Conservation (phyloP, 768 basidiomycete genomes). For the Pleurotus tuber-regium region DNA sequence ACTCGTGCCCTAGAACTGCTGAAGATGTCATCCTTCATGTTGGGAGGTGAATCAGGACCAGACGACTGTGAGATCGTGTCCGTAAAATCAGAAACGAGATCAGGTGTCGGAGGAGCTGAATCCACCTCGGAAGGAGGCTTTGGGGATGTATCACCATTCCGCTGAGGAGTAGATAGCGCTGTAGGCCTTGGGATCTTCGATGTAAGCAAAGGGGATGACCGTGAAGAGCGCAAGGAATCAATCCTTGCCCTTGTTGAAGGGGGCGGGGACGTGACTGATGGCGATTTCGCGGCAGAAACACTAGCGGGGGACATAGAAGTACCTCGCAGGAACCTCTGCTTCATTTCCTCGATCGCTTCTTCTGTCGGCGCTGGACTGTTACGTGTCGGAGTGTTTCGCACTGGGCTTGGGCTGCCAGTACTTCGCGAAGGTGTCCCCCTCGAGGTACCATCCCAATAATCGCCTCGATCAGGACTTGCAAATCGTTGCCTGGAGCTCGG, state of each 20-base stretch:
- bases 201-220: neutral
- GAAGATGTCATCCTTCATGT: conserved; percentile 21
- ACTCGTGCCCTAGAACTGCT: conserved; percentile 17
- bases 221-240: neutral
- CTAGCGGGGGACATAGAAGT: conserved; percentile 25
- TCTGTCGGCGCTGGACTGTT: conserved; percentile 34
- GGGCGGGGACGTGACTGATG: conserved; percentile 9
- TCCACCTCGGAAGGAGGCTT: neutral
- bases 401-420: conserved; percentile 22
- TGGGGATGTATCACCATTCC: neutral
- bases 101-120: conserved; percentile 49
- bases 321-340: conserved; percentile 46
- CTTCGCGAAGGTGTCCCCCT: conserved; percentile 15
- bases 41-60: conserved; percentile 51
- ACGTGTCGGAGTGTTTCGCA: conserved; percentile 21
- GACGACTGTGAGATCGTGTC: conserved; percentile 54
- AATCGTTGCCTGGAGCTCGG: conserved; percentile 21
- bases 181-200: conserved; percentile 1
- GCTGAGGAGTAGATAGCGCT: conserved; percentile 11
- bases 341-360: conserved; percentile 64
- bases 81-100: conserved; percentile 58
- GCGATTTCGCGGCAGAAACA: conserved; percentile 18
- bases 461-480: conserved; percentile 20
- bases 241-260: neutral
- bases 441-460: conserved; percentile 10